Evolutionary conservation across 1,284 basidiomycete genomes (phyloP), one percentile per base, ranked within the genome.

Genomic region (Termitomyces sp.): DNA sequence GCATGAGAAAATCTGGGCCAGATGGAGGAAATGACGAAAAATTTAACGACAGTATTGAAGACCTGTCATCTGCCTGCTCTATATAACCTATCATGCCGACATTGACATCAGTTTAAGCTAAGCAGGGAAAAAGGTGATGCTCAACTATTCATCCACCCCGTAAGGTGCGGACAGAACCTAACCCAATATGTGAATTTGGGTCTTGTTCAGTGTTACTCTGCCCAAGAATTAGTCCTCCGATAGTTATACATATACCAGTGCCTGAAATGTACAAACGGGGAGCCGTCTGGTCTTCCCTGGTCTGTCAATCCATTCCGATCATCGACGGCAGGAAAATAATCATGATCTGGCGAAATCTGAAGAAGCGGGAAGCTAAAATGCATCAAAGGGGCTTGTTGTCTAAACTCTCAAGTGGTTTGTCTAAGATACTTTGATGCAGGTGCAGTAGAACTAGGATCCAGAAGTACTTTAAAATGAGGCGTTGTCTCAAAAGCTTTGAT

Each of bases 91-190:
- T 43, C 33, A 54, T 57, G 52, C 56, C 44, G 34, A 42, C 53
- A 55, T 57, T 41, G 24, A 19, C 28, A 40, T 48, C 44, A 45
- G 44, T 36, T 54, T 54, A 51, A 43, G 31, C 39, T 44, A 44
- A 26, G 19, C 12, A 54, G 48, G 49, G 34, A 28, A 43, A 10
- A 10, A 45, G 42, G 17, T 56, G 55, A 56, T 43, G 52, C 47
- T 44, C 39, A 51, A 47, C 38, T 26, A 41, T 55, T 55, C 31
- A 40, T 26, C 42, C 48, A 9, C 6, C 30, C 41, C 48, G 48
- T 17, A 31, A 17, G 28, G n/a, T 17, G 28, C 49, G 49, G 54
- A 41, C 15, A 34, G 17, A 26, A 38, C 26, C 33, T 45, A 39
- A 36, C 48, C 42, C 15, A 45, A 34, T 40, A 45, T 55, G 53